A percentile compares a stretch with the other conserved stretches of the same genome.
Evolutionary conservation across 768 basidiomycete species (phyloP).

Genomic region (Hericium erinaceus): DNA sequence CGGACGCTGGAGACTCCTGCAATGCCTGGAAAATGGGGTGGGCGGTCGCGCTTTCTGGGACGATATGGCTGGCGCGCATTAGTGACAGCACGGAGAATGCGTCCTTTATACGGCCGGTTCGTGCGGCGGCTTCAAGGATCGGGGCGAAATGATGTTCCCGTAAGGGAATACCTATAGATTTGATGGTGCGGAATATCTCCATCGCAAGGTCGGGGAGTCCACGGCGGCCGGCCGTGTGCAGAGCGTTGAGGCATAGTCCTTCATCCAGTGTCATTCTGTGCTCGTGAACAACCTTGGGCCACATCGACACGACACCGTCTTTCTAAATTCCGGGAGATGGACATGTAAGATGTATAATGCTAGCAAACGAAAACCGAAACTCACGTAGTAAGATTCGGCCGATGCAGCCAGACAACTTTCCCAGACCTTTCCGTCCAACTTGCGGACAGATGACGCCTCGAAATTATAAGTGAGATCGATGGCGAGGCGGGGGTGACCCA

Average conservation of each 20-base stretch:
- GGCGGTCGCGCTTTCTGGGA: conserved; percentile 42
- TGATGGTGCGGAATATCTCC: conserved; percentile 52
- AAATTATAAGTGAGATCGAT: conserved; percentile 58
- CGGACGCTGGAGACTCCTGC: conserved; percentile 33
- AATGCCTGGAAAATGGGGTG: conserved; percentile 44
- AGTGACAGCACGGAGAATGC: conserved; percentile 50
- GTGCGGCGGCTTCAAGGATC: conserved; percentile 65
- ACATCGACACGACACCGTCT: conserved; percentile 56
- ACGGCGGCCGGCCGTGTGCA: conserved; percentile 64
- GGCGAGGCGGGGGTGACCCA: conserved; percentile 55
- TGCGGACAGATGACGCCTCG: conserved; percentile 45
- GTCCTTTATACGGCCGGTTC: conserved; percentile 44
- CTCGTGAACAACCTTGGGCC: conserved; percentile 48
- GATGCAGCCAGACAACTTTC: conserved; percentile 55
- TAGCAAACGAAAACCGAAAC: conserved; percentile 19
- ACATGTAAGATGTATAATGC: background rate
- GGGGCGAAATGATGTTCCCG: conserved; percentile 73
- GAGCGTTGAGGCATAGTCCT: conserved; percentile 59
- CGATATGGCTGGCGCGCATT: conserved; percentile 48
- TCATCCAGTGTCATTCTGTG: conserved; percentile 58
- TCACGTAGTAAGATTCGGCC: conserved; percentile 58
- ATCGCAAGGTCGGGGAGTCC: conserved; percentile 64
- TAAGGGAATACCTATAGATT: conserved; percentile 35
- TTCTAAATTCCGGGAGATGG: conserved; percentile 30
- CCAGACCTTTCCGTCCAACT: conserved; percentile 51